These are phyloP conservation scores for Chimonanthus praecox DNA, from an alignment of 164 flowering plant species.

Conservation along the genomic window DNA sequence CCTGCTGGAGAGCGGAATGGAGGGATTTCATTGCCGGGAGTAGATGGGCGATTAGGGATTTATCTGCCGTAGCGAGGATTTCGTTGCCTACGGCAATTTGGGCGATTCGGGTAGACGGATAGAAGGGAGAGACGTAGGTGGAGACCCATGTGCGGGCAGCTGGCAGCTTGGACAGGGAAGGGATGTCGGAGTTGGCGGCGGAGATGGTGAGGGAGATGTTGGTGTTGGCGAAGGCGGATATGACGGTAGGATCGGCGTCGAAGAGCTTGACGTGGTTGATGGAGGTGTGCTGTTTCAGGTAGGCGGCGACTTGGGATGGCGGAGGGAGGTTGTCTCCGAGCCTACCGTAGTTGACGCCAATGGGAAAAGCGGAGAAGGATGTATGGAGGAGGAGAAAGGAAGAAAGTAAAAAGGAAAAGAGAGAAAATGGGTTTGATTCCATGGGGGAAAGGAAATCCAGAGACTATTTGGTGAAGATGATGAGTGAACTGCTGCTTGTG, in stretches of 20 bases:
- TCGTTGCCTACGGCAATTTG: slow-evolving; percentile 73
- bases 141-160: slow-evolving; percentile 54
- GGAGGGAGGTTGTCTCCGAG: slow-evolving; percentile 79
- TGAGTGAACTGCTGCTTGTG: neutral
- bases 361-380: slow-evolving; percentile 25
- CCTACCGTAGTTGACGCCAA: slow-evolving; percentile 95
- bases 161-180: slow-evolving; percentile 28
- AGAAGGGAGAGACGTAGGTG: slow-evolving; percentile 47
- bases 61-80: slow-evolving; percentile 38
- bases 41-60: slow-evolving; percentile 37
- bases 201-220: slow-evolving; percentile 56
- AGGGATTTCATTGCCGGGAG: slow-evolving; percentile 73
- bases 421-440: neutral
- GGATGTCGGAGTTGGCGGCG: slow-evolving; percentile 65
- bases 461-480: neutral
- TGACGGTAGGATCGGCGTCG: slow-evolving; percentile 65
- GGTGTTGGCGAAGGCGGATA: slow-evolving; percentile 68
- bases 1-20: slow-evolving; percentile 42
- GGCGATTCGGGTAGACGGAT: slow-evolving; percentile 55
- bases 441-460: neutral
- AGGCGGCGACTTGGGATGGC: slow-evolving; percentile 67
- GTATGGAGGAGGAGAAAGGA: slow-evolving; percentile 15
- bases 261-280: slow-evolving; percentile 75
- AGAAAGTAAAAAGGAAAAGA: neutral
- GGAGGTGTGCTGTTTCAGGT: slow-evolving; percentile 49